These are phyloP conservation scores for Trypanosoma mega DNA, from an alignment of 208 protist species.

Conservation along the genomic window DNA sequence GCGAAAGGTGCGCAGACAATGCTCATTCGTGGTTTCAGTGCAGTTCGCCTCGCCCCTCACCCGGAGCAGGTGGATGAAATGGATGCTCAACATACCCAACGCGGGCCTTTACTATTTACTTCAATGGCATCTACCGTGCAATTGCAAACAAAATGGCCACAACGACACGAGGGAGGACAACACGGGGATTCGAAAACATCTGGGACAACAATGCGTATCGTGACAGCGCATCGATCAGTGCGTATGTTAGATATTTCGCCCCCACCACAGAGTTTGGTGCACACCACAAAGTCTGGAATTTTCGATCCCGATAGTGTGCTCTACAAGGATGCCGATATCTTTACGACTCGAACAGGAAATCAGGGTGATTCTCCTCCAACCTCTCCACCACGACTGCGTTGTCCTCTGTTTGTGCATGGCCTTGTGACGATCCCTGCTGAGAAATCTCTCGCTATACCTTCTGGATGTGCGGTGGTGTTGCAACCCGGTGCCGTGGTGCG, in stretches of 20 bases:
- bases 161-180: no score
- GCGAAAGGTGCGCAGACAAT: neutral
- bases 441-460: slow-evolving; percentile 16
- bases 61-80: neutral
- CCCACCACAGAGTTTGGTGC: no score
- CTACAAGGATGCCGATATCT: no score
- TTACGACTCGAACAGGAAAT: neutral
- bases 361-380: no score
- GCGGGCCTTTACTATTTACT: slow-evolving; percentile 12
- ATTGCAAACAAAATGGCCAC: no score
- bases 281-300: no score
- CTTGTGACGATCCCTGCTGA: neutral
- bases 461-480: slow-evolving; percentile 23
- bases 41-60: slow-evolving; percentile 9
- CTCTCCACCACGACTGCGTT: neutral
- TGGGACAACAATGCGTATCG: no score
- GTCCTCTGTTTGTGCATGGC: slow-evolving; percentile 22
- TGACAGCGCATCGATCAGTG: no score
- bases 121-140: no score
- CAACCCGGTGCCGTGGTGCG: neutral
- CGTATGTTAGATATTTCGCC: no score
- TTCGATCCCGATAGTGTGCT: no score
- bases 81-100: neutral
- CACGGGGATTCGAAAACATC: no score
- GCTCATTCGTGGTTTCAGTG: slow-evolving; percentile 25